Conservation (phyloP, 2,329 filamentous ascomycete genomes). For the Xylariomycetidae sp. region DNA sequence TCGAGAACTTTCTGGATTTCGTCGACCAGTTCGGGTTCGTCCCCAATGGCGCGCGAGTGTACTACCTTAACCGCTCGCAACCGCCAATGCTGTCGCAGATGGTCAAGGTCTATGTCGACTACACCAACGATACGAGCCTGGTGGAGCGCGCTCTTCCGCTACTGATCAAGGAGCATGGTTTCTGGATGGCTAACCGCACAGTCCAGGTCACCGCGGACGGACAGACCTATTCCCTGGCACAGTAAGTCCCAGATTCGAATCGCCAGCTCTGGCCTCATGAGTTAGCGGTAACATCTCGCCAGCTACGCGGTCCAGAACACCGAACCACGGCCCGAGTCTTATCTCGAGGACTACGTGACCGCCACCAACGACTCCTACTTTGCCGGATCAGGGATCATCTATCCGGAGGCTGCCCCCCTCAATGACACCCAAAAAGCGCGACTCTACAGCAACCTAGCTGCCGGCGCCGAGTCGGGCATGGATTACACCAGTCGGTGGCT, state of each 20-base stretch:
- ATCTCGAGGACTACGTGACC: conserved; percentile 57
- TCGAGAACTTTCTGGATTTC: conserved; percentile 64
- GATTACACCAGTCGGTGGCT: conserved; percentile 59
- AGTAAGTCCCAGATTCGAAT: conserved; percentile 30
- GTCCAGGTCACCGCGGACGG: conserved; percentile 41
- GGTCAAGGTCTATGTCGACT: conserved; percentile 57
- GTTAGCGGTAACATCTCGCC: background rate
- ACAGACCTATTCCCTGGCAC: conserved; percentile 49
- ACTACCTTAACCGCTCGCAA: conserved; percentile 64
- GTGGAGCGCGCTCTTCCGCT: conserved; percentile 56
- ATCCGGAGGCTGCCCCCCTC: conserved; percentile 44
- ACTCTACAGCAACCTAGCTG: conserved; percentile 58
- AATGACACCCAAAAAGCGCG: conserved; percentile 44
- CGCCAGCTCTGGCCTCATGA: no score
- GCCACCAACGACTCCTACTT: conserved; percentile 62
- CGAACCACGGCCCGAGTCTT: conserved; percentile 62
- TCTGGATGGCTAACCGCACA: conserved; percentile 56
- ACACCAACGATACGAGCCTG: conserved; percentile 57
- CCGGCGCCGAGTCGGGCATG: conserved; percentile 60
- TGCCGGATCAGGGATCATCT: conserved; percentile 50
- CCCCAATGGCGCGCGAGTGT: conserved; percentile 60
- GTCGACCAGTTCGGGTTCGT: conserved; percentile 60
- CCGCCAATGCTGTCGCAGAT: conserved; percentile 61
- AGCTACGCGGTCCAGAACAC: conserved; percentile 57
- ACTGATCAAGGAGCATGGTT: conserved; percentile 57